Evolutionary conservation across 2,329 filamentous ascomycete genomes (phyloP), one percentile per base, ranked within the genome.

Genomic region (Chaetomiaceae sp.): DNA sequence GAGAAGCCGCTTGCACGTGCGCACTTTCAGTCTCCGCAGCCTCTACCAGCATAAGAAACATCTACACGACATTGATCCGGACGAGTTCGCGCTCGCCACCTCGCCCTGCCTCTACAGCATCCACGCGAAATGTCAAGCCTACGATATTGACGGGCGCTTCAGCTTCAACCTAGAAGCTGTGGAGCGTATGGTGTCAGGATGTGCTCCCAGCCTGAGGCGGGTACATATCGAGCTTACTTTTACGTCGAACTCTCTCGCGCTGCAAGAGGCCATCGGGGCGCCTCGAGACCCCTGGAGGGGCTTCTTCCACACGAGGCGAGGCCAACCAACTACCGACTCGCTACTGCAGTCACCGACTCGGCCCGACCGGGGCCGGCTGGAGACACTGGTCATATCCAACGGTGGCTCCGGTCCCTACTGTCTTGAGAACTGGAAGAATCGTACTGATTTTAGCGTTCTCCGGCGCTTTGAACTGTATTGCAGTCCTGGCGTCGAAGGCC

Each of bases 21-120:
- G 41, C 9, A 25, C 44, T 5, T 48, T 53, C 33, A 43, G 37
- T n/a, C 45, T 53, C 18, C 32, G 37, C 3, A 53, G 51, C 33
- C 45, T 53, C 11, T 44, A 27, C 14, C 38, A 38, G n/a, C 6
- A 32, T n/a, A 25, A 16, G 11, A 11, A 43, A 18, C 21, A 44
- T 11, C 20, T 32, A 2, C 38, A 30, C 27, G 45, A 48, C 16
- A 44, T 53, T 10, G 51, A 53, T 16, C 18, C 27, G 1, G 51
- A 53, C 11, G 45, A 48, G 20, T 29, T 48, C 18, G 38, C 45
- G 1, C 32, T 48, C n/a, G 32, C 34, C 5, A 48, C 44, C 2
- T 48, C 51, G n/a, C 51, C 51, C 10, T 48, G 51, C 20, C 51
- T 53, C 16, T 53, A 48, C 32, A 53, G 44, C 38, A 18, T 48